Base-by-base conservation (phyloP, 306 rosid genomes). In the Vicia faba region DNA sequence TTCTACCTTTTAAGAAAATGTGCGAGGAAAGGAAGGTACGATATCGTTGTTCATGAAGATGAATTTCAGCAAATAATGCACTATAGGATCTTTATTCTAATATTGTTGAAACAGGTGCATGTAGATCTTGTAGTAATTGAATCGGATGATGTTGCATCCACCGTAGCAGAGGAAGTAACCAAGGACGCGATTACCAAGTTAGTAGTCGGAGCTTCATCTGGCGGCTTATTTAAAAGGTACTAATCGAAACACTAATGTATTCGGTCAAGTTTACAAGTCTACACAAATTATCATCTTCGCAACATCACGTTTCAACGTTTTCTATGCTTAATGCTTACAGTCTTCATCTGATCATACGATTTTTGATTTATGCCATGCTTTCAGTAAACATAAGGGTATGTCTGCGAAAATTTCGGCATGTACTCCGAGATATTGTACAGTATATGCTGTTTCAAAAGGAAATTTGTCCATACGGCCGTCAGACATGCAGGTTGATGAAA, bases 371-470 rank as follows among this genome's bases (percentile, higher is more conserved):
- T 73, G 63, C 1, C 53, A 69, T 71, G 55, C 62, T 77, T 74
- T 57, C 75, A 93, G 99, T 82, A 93, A 85, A 69, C 80, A 44
- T 5, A 88, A 82, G 68, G 87, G 86, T 8, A 60, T 83, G 64
- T 88, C 97, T 64, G 78, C 84, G 2, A 88, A 68, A 77, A 86
- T 90, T 59, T 86, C 99, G n/a, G 77, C 43, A 13, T 48, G 85
- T 69, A 80, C 86, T 50, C 96, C 99, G 44, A 83, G 80, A 78
- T 84, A 78, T 72, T 95, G 97, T 73, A 79, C 96, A 0, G 83
- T 95, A 43, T 95, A 88, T 86, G 89, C 86, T 60, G 69, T 85
- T 79, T 85, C 92, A 2, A 90, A 88, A 79, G 97, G 97, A 70
- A 90, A 85, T 54, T 56, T 95, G 79, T 82, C 85, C 11, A 61